These are phyloP conservation scores for Paecilomyces dactylethromorphus DNA, from an alignment of 2,329 filamentous ascomycete species.

Conservation along the genomic window DNA sequence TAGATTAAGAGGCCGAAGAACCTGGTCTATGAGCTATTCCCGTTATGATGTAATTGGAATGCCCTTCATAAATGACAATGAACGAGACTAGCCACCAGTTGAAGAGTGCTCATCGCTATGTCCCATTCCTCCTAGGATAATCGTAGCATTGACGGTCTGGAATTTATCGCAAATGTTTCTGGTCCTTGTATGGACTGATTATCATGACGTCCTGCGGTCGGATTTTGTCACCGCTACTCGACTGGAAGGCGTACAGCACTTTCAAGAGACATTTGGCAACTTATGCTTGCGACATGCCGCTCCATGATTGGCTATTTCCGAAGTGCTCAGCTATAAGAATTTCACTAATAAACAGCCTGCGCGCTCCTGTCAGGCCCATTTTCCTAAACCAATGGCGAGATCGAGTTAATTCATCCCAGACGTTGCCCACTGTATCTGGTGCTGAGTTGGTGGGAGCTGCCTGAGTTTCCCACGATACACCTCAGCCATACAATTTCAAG, in stretches of 20 bases:
- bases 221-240: not conserved
- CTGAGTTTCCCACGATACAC: not conserved
- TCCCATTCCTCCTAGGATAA: too few relatives aligned
- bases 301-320: not conserved
- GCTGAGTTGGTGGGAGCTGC: not conserved
- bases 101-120: too few relatives aligned
- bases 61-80: too few relatives aligned
- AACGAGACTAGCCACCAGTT: too few relatives aligned
- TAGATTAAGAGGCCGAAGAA: too few relatives aligned
- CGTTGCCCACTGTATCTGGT: not conserved
- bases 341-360: not conserved
- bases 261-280: too few relatives aligned
- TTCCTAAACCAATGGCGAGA: not conserved
- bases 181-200: not conserved
- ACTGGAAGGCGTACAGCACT: not conserved
- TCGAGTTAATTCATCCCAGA: not conserved
- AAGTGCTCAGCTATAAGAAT: not conserved
- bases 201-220: not conserved
- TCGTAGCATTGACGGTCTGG: too few relatives aligned
- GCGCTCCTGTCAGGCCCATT: not conserved
- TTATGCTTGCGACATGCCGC: too few relatives aligned
- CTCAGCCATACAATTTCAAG: not conserved
- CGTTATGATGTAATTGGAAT: too few relatives aligned
- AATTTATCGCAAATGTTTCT: not conserved
- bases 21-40: too few relatives aligned